Evolutionary conservation across 202 grass and related monocot species (phyloP).

Genomic region (Dendrocalamus latiflorus): DNA sequence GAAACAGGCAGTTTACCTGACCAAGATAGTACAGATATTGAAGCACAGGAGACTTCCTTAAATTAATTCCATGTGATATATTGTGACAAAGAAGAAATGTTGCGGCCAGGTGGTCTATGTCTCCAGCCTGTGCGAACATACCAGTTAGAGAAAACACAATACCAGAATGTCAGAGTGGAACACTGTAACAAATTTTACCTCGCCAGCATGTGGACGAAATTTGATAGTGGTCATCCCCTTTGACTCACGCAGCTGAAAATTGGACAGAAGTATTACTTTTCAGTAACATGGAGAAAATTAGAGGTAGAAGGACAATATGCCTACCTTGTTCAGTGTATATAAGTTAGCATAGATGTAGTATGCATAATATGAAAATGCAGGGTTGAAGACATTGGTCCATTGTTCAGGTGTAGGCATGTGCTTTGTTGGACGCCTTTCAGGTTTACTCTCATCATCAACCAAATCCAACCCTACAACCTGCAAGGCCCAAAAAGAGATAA

Average conservation of each 20-base stretch:
- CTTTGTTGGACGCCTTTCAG: conserved; percentile 92
- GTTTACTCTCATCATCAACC: conserved; percentile 99
- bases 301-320: neutral
- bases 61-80: conserved; percentile 92
- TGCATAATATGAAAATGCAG: conserved; percentile 96
- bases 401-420: conserved; percentile 96
- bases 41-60: conserved; percentile 95
- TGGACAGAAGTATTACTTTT: conserved; percentile 18
- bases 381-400: conserved; percentile 97
- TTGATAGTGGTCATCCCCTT: conserved; percentile 98
- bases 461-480: conserved; percentile 96
- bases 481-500: conserved; percentile 5
- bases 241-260: conserved; percentile 84
- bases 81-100: conserved; percentile 90
- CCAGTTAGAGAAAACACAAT: conserved; percentile 23
- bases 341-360: conserved; percentile 99
- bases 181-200: conserved; percentile 49
- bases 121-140: conserved; percentile 63
- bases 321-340: conserved; percentile 91
- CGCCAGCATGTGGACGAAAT: conserved; percentile 93
- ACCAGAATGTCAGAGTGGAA: conserved; percentile 12
- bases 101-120: conserved; percentile 83
- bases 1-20: conserved; percentile 53
- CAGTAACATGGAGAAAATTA: conserved; percentile 6
- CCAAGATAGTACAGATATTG: conserved; percentile 96